Base-by-base conservation (phyloP, 2,329 filamentous ascomycete species). In the Graphium sp. region DNA sequence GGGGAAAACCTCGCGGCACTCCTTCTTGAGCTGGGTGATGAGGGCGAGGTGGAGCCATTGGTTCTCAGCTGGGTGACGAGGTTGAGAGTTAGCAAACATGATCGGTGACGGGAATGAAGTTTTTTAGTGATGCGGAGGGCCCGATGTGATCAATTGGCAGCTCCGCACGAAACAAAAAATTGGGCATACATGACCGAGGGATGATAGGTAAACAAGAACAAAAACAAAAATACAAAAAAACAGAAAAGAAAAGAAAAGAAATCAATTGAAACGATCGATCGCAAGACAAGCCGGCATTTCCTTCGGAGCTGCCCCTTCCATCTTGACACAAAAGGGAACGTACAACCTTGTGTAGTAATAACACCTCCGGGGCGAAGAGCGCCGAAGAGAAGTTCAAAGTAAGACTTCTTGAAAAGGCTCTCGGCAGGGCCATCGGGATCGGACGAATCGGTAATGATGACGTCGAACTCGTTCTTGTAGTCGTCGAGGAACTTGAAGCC, bases 261-360 rank as follows among this genome's bases (percentile, higher is more conserved):
- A 29, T 25, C 16, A 23, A 21, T 24, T 22, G 14, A 24, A 25
- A 31, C 16, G 32, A 16, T 12, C 28, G 26, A n/a, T 12, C 11
- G 26, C n/a, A 28, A 21, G 14, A 15, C 13, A n/a, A 18, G 18
- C 14, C 6, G 16, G 15, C 22, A 11, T 16, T 12, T 16, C 21
- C 10, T 26, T 19, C 18, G 24, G 29, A 31, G 29, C 24, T 26
- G 29, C 29, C 20, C 29, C n/a, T 22, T 18, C 24, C 23, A 24
- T 27, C 24, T 21, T 26, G 29, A 51, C 45, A 55, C 52, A 68
- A 64, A 72, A 69, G 74, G 76, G 74, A 66, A 82, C 83, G 71
- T 84, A 92, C 83, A 92, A 98, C 89, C 89, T 94, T 98, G 89
- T 53, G 89, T 98, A 60, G 84, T 87, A 62, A 98, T 95, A 51